A percentile compares a stretch with the other conserved stretches of the same genome.
Evolutionary conservation across 2,329 filamentous ascomycete species (phyloP).

Genomic region (Apiospora hydei): DNA sequence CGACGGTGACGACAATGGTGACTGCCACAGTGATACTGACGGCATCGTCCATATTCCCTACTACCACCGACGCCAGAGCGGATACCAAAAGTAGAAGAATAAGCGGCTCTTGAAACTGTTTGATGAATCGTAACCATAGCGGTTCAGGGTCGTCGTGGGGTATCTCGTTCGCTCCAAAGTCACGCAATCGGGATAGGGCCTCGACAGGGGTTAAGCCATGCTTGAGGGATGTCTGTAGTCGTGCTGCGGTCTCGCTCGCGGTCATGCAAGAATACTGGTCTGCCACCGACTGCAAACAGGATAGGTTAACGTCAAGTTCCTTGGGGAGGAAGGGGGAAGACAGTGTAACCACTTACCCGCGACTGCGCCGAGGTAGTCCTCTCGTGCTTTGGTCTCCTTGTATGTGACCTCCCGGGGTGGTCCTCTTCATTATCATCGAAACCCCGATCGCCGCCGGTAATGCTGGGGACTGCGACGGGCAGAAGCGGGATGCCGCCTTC

Average conservation of each 20-base stretch:
- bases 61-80: conserved; percentile 84
- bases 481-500: conserved; percentile 45
- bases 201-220: conserved; percentile 83
- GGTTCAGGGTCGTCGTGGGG: conserved; percentile 94
- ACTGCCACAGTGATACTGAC: conserved; percentile 95
- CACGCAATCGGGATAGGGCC: conserved; percentile 78
- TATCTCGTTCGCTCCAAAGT: conserved; percentile 91
- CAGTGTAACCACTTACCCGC: conserved; percentile 49
- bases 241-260: conserved; percentile 78
- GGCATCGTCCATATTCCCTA: conserved; percentile 94
- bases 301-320: conserved; percentile 11
- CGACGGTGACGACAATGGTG: conserved; percentile 94
- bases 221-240: conserved; percentile 81
- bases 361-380: conserved; percentile 64
- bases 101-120: conserved; percentile 95
- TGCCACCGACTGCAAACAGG: conserved; percentile 54
- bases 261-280: conserved; percentile 72
- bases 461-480: conserved; percentile 44
- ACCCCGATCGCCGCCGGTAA: conserved; percentile 40
- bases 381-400: conserved; percentile 45
- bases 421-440: conserved; percentile 37
- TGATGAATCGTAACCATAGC: conserved; percentile 91
- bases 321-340: background rate
- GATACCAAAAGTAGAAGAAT: conserved; percentile 92
- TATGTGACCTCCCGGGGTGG: conserved; percentile 44